Evolutionary conservation across 1,139 yeast genomes (phyloP), one percentile per base, ranked within the genome.

Genomic region (Scheffersomyces illinoinensis): DNA sequence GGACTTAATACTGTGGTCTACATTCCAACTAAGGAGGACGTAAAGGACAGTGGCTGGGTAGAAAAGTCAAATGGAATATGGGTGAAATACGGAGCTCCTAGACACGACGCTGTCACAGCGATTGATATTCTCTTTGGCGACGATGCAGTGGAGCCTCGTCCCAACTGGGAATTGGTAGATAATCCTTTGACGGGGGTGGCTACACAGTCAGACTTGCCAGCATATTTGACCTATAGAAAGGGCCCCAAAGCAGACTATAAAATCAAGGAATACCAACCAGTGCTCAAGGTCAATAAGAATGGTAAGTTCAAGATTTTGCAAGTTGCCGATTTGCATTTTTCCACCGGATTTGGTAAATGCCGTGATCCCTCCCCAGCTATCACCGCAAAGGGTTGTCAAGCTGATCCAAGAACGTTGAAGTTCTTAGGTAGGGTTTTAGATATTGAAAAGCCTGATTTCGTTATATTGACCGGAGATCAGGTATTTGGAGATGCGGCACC

Each of bases 381-480:
- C 12, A 71, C 79, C 1, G 70, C 68, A 5, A 72, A 67, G 7
- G 75, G 74, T 10, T 93, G 98, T 67, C 73, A 80, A 60, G 97
- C 98, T 0, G 98, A 93, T 69, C 81, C 85, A 0, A 81, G 89
- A 59, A 90, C 97, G 0, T 64, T 84, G 50, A 71, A 74, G 21
- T 91, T 91, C 68, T 70, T 93, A n/a, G 81, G 85, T 26, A 71
- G 74, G 46, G 88, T 90, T 0, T 75, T 93, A 56, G 93, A 89
- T 62, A 59, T 78, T 0, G 98, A 93, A 68, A 72, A 82, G 48
- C 98, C 98, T 0, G 91, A 93, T 68, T 72, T 92, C 53, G 95
- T 91, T 0, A 93, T 92, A 0, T 75, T 91, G 60, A 87, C 97
- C 0, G 98, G 98, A 14, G 98, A 93, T 73, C 96, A 90, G 71